phyloP scores from a whole-genome alignment of 805 yeast species.

The Maudiozyma saulgeensis region DNA sequence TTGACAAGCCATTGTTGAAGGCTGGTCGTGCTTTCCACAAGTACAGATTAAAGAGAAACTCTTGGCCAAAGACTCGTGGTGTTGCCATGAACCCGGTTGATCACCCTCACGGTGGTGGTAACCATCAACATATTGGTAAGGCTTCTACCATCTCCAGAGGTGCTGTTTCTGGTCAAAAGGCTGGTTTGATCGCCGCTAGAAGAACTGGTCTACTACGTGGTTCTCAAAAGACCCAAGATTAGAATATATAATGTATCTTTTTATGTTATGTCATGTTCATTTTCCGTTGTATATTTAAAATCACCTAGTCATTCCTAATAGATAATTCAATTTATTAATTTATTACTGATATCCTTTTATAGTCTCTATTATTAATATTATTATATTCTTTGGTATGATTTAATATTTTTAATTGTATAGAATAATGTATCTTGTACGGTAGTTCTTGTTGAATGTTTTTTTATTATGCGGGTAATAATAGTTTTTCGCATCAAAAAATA shows the following conservation, averaged over 20 bases:
- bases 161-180: slow-evolving; percentile 99
- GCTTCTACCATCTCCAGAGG: slow-evolving; percentile 99
- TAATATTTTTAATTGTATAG: no score
- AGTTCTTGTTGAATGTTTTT: not conserved
- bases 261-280: slow-evolving; percentile 5
- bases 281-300: slow-evolving; percentile 1
- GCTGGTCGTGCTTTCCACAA: slow-evolving; percentile 99
- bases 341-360: slow-evolving; percentile 1
- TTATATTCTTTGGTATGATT: no score
- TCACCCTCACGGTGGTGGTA: slow-evolving; percentile 99
- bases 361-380: no score
- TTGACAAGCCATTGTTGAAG: slow-evolving; percentile 98
- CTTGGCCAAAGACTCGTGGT: slow-evolving; percentile 99
- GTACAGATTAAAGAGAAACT: slow-evolving; percentile 98
- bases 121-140: slow-evolving; percentile 99
- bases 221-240: slow-evolving; percentile 88
- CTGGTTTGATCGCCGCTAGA: slow-evolving; percentile 99
- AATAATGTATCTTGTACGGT: no score
- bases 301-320: slow-evolving; percentile 2
- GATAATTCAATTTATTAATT: slow-evolving; percentile 2
- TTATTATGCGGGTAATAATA: no score
- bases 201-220: slow-evolving; percentile 99
- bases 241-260: slow-evolving; percentile 29
- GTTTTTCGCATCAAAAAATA: no score
- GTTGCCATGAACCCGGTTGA: slow-evolving; percentile 99